A percentile compares a stretch with the other conserved stretches of the same genome.
These are phyloP conservation scores for Musa balbisiana DNA, from an alignment of 202 grass and related monocot species.

Conservation along the genomic window DNA sequence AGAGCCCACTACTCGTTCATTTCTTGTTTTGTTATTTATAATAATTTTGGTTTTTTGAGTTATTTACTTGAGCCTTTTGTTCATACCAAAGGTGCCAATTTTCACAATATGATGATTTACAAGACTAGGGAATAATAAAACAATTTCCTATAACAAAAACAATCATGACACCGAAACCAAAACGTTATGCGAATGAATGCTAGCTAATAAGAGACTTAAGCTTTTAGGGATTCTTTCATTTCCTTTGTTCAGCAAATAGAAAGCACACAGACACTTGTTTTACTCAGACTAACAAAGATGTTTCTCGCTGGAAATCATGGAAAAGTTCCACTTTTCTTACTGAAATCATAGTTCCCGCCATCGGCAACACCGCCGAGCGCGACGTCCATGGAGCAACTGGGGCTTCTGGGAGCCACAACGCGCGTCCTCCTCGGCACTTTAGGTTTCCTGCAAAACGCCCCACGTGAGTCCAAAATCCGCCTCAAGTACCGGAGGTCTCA, in stretches of 20 bases:
- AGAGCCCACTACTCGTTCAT: too few relatives aligned
- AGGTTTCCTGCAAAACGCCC: neutral
- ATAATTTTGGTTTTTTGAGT: too few relatives aligned
- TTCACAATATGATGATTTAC: too few relatives aligned
- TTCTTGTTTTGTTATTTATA: too few relatives aligned
- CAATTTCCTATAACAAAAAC: neutral
- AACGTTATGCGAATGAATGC: neutral
- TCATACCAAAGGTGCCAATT: too few relatives aligned
- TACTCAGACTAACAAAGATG: neutral
- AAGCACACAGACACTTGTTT: too few relatives aligned
- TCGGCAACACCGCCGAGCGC: neutral
- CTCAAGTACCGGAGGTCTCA: neutral
- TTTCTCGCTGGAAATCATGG: too few relatives aligned
- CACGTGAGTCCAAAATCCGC: neutral
- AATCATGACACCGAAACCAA: neutral
- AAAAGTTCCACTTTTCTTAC: neutral
- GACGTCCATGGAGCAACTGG: conserved; percentile 1
- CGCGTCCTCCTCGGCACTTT: neutral
- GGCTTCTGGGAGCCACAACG: neutral
- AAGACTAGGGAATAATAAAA: too few relatives aligned
- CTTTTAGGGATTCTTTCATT: too few relatives aligned
- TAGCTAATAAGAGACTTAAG: too few relatives aligned
- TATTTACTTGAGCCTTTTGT: too few relatives aligned
- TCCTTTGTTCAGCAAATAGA: too few relatives aligned
- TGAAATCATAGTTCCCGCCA: neutral